A percentile compares a stretch with the other conserved stretches of the same genome.
phyloP scores from a whole-genome alignment of 805 yeast species.

The Phaffomyces antillensis region DNA sequence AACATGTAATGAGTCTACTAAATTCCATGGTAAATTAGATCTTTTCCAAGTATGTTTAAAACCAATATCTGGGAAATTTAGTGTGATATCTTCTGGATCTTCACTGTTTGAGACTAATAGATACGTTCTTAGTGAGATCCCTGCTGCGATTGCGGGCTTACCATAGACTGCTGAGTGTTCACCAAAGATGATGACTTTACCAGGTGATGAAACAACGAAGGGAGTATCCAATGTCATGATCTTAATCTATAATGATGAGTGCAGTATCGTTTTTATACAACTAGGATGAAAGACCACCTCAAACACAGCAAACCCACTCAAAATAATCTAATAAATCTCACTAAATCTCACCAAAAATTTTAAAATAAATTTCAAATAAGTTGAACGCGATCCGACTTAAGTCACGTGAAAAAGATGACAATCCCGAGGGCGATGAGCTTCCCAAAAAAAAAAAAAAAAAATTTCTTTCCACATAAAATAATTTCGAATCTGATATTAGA shows the following conservation, averaged over 20 bases:
- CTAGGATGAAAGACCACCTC: no score
- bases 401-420: not conserved
- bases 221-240: constrained; percentile 27
- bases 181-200: constrained; percentile 92
- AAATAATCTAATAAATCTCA: not conserved
- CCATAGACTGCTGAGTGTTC: constrained; percentile 95
- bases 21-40: constrained; percentile 54
- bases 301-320: not conserved
- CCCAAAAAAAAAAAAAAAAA: not conserved
- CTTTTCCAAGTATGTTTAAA: constrained; percentile 59
- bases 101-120: constrained; percentile 49
- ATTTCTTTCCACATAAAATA: not conserved
- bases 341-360: no score
- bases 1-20: constrained; percentile 20
- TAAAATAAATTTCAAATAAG: no score
- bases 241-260: no score
- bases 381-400: not conserved
- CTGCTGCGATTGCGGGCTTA: constrained; percentile 95
- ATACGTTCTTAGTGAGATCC: constrained; percentile 80
- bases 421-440: no score
- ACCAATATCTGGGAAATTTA: constrained; percentile 81
- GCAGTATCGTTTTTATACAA: no score
- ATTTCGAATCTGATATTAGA: no score
- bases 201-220: constrained; percentile 87
- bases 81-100: constrained; percentile 37